Evolutionary conservation across 371 early-diverging fungal genomes (phyloP), one percentile per base, ranked within the genome.

Genomic region (Antonospora locustae): DNA sequence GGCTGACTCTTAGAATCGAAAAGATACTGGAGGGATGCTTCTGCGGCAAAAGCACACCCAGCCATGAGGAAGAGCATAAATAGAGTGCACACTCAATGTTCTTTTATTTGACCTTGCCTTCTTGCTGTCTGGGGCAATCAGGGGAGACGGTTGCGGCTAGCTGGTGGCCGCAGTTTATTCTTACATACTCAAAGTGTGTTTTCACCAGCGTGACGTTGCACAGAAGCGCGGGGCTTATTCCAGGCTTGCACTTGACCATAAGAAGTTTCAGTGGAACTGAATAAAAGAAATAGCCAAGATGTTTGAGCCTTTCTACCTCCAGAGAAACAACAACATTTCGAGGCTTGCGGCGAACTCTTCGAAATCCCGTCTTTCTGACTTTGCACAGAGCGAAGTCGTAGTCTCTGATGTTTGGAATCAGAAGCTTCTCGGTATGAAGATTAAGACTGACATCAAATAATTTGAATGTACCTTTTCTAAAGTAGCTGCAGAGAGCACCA

Each of bases 331-430:
- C 50, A 4, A 17, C 23, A 1, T 2, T 16, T 1, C 14, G 5
- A 30, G 19, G 14, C 16, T 22, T 41, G 25, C 43, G 32, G 11
- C 28, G n/a, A 24, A 63, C 44, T 37, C 51, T 36, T 14, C 1
- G 6, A 50, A 52, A 63, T 11, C 43, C 65, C 16, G 20, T n/a
- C 19, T 17, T 48, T 28, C 3, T 1, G 22, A n/a, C 27, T 14
- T 49, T 53, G n/a, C 59, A 50, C 3, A 64, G 50, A 2, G 54
- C 59, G 55, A 64, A 53, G 45, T 64, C 58, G 38, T 52, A 53
- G 28, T 56, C 51, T 16, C 28, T 40, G 22, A 47, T 44, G 11
- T 11, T 20, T 11, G 50, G 52, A 36, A 24, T 16, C 7, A 62
- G 9, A 12, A 58, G 11, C 7, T 30, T 44, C 16, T 49, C 3